Base-by-base conservation (phyloP, 768 basidiomycete genomes). In the Guyanaporus albipodus region DNA sequence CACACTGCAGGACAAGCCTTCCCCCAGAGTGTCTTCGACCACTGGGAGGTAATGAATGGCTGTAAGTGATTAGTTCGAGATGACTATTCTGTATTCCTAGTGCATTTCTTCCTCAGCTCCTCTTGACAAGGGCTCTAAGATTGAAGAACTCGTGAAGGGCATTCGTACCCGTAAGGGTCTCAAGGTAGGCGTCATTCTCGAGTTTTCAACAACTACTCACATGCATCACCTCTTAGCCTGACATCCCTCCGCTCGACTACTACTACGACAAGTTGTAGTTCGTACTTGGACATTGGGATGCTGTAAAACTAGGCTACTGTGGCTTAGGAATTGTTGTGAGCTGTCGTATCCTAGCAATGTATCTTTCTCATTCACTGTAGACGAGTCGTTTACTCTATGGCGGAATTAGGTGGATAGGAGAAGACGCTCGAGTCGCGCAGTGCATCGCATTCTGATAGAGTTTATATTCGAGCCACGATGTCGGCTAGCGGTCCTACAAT, bases 1-100 rank as follows among this genome's bases (percentile, higher is more conserved):
- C 85, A 87, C 40, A 98, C 96, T 33, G 82, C 79, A 64, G 96
- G 96, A 42, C 95, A 99, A 75, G 96, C 96, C 55, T 98, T 97
- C 91, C 94, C 96, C 40, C 96, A 97, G 71, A 67, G 74, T 62
- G 93, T 94, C 63, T 87, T 95, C 63, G 93, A 94, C 63, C 91
- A 93, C 69, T 92, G 90, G 88, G 86, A 91, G 62, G 51, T 83
- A 53, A 89, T 92, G 87, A 73, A 68, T 57, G 89, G 90, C 64
- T 77, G 86, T 87, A 62, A 69, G 86, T 73, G 17, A n/a, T 39
- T 31, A 10, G 32, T 31, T 41, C 4, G 12, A 42, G 31, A 6
- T 38, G 21, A 40, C 2, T 17, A 37, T 21, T 10, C 23, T 29
- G 5, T 17, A 42, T 24, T 21, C 44, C 53, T 15, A 60, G 26